Evolutionary conservation across 106 monocot species (phyloP), one percentile per base, ranked within the genome.

Genomic region (Iris macrosiphon): DNA sequence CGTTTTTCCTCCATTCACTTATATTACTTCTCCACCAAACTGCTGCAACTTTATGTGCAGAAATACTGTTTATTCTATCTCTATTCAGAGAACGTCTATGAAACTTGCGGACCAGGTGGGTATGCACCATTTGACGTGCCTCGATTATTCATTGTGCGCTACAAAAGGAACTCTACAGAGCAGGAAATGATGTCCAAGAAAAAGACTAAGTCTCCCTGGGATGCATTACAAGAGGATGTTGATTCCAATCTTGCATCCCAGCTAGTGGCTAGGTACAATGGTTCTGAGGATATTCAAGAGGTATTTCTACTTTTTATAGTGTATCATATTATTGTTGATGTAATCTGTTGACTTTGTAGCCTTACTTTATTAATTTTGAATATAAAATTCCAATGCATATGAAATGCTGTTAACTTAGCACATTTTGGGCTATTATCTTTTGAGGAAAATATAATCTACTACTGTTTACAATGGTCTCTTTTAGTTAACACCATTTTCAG

Each of bases 231-330:
- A 48, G 73, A 76, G 47, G 72, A 74, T 51, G n/a, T n/a, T n/a
- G 71, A 89, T 66, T 31, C 14, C 9, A 73, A 77, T 50, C 43
- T 71, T 40, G 96, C 96, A 51, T 83, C 86, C 24, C 96, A 91
- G 61, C 72, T 98, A 56, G 90, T 91, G 37, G 96, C 96, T 12
- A 75, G 59, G 37, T 98, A 87, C 64, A 83, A 87, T 60, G 96
- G 90, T 33, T 72, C 90, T 17, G 67, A 80, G n/a, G 77, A 86
- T 21, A 53, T 72, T 44, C 66, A 83, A 49, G 90, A 98, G 90
- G 96, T 98, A 62, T 50, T 55, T 60, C 48, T 62, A 4, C 31
- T 22, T 64, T 10, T 60, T 55, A 4, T 28, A 14, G 50, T 44
- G 27, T 24, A 1, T 34, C 21, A 6, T 37, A 12, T 32, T 24